Base-by-base conservation (phyloP, 1,284 basidiomycete species). In the Microbotryomycetes sp. region DNA sequence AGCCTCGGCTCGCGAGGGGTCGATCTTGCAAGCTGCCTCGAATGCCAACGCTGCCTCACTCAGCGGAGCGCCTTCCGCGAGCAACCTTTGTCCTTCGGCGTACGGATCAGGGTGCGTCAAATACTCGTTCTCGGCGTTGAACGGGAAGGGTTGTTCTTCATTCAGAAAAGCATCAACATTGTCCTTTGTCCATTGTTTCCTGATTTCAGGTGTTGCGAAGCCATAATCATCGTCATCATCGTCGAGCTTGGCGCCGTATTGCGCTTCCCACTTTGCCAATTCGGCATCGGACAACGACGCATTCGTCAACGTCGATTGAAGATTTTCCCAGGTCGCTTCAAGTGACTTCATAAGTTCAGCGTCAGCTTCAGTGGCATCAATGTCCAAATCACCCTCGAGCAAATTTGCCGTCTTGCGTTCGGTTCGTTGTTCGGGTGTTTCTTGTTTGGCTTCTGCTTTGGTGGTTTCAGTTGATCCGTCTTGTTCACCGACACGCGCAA, bases 401-500 rank as follows among this genome's bases (percentile, higher is more conserved):
- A 77, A 59, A 36, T 67, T 68, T 28, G 73, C 75, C 42, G 79
- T 77, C 19, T 76, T 74, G 51, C 79, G 77, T 56, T 81, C 77
- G 3, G 80, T 80, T 6, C 81, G 32, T 26, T 81, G 81, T 53
- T 75, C 75, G 69, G 86, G 81, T 83, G 85, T 89, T 60, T 82
- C 82, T 54, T 80, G 75, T 70, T 84, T 80, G 81, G 88, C 84
- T 25, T 75, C 76, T 2, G 75, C 75, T 9, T 82, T 82, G 62
- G 84, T 86, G 70, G 86, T 42, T 42, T n/a, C 32, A 36, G 15
- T 31, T 48, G 29, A 19, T 47, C 32, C n/a, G 31, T 45, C 26
- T 56, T 36, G 15, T 32, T 80, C 80, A 83, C 89, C 87, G 46
- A 88, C 77, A 70, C 89, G 86, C 62, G 87, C 88, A 71, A 92